Percentiles rank a stretch among this genome's conserved stretches.
Conservation (phyloP, 169 alveolate genomes). For the Plasmodium falciparum region DNA sequence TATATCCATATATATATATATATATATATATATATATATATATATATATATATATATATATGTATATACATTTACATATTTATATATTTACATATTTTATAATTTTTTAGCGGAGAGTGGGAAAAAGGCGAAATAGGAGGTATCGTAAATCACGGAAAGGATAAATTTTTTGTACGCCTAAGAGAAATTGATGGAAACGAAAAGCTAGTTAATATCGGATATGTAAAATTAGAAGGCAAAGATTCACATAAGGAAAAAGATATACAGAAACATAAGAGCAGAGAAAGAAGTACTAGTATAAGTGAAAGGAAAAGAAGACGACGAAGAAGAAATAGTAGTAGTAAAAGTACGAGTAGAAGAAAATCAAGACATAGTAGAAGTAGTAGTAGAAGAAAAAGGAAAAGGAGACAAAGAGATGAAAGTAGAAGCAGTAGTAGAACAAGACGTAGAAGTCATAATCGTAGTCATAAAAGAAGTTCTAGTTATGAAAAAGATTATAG, state of each 20-base stretch:
- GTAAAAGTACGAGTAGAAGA: conserved; percentile 28
- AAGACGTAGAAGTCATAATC: conserved; percentile 15
- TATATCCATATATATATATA: too few species aligned
- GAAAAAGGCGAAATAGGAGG: conserved; percentile 82
- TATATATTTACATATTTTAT: neutral
- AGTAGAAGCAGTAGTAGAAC: conserved; percentile 22
- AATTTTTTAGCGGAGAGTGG: conserved; percentile 84
- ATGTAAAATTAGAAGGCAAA: conserved; percentile 71
- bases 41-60: too few species aligned
- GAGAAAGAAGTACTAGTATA: conserved; percentile 44
- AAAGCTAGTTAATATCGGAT: conserved; percentile 82
- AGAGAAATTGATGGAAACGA: conserved; percentile 78
- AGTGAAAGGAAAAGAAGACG: conserved; percentile 13
- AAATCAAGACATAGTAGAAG: conserved; percentile 16
- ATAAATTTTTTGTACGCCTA: conserved; percentile 78
- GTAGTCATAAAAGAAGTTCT: conserved; percentile 18
- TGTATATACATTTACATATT: too few species aligned
- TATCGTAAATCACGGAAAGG: conserved; percentile 78
- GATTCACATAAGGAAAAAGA: conserved; percentile 49
- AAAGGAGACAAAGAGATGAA: neutral
- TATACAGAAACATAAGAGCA: conserved; percentile 10
- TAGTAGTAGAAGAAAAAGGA: conserved; percentile 6
- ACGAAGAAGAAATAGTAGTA: conserved; percentile 47
- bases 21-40: too few species aligned
- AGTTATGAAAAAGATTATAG: neutral